Evolutionary conservation across 2,329 filamentous ascomycete species (phyloP).

Genomic region (Fusarium transvaalense): DNA sequence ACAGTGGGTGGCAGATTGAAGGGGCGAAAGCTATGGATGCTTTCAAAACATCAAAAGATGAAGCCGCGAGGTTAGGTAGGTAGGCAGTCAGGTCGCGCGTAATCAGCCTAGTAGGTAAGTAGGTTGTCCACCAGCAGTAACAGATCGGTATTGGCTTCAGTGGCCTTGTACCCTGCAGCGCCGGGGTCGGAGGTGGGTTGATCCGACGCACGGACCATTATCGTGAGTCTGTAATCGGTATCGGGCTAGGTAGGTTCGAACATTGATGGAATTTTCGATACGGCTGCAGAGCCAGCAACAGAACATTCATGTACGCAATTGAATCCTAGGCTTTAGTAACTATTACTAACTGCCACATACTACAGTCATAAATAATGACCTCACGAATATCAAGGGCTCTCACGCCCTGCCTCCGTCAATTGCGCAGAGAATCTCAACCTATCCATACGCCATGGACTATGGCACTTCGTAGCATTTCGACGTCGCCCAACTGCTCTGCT

Average conservation of each 20-base stretch:
- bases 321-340: background rate
- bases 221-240: constrained; percentile 19
- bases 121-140: constrained; percentile 35
- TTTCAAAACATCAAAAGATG: constrained; percentile 32
- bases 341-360: constrained; percentile 2
- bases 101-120: constrained; percentile 48
- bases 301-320: constrained; percentile 24
- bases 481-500: constrained; percentile 44
- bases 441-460: constrained; percentile 38
- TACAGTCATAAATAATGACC: constrained; percentile 33
- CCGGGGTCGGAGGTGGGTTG: constrained; percentile 44
- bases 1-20: constrained; percentile 15
- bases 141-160: constrained; percentile 33
- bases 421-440: constrained; percentile 34
- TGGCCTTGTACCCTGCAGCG: constrained; percentile 25
- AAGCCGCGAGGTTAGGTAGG: constrained; percentile 41
- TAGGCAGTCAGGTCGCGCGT: constrained; percentile 51
- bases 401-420: constrained; percentile 46
- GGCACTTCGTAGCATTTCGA: constrained; percentile 48
- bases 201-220: constrained; percentile 43
- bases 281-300: constrained; percentile 23
- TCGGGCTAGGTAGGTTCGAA: constrained; percentile 4
- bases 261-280: constrained; percentile 42
- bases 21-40: constrained; percentile 32
- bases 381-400: constrained; percentile 41